Evolutionary conservation across 805 yeast genomes (phyloP).

Genomic region (Metschnikowia santaceciliae): DNA sequence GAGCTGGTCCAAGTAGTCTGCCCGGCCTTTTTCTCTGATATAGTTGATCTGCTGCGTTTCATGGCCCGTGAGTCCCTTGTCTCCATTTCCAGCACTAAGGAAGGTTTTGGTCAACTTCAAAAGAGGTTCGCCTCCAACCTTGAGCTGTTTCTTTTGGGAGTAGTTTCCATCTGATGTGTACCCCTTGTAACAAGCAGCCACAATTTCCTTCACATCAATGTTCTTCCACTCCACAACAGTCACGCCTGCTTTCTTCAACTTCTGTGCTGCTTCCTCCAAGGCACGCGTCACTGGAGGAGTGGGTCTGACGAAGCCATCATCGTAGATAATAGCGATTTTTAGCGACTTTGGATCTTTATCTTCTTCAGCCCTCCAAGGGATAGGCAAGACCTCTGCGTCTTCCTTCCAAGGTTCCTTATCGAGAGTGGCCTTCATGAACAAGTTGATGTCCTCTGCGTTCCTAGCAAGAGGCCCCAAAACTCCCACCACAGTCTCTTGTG

Average conservation of each 20-base stretch:
- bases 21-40: conserved; percentile 13
- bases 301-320: conserved; percentile 19
- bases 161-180: conserved; percentile 17
- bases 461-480: conserved; percentile 18
- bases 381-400: conserved; percentile 15
- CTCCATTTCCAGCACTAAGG: conserved; percentile 16
- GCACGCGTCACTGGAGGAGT: conserved; percentile 18
- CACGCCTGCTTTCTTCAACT: conserved; percentile 14
- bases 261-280: conserved; percentile 12
- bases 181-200: conserved; percentile 15
- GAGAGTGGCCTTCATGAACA: conserved; percentile 15
- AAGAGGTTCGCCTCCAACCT: conserved; percentile 15
- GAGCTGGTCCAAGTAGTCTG: conserved; percentile 12
- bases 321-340: conserved; percentile 15
- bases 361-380: conserved; percentile 15
- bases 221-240: conserved; percentile 17
- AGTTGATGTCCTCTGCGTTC: conserved; percentile 16
- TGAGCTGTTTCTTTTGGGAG: conserved; percentile 13
- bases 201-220: conserved; percentile 12
- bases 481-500: conserved; percentile 13
- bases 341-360: conserved; percentile 12
- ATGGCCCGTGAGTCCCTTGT: conserved; percentile 16
- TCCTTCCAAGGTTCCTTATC: conserved; percentile 15
- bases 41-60: conserved; percentile 13
- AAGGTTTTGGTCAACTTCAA: conserved; percentile 10